A percentile compares a stretch with the other conserved stretches of the same genome.
These are phyloP conservation scores for Leucosporidium creatinivorum DNA, from an alignment of 768 basidiomycete genomes.

Conservation along the genomic window DNA sequence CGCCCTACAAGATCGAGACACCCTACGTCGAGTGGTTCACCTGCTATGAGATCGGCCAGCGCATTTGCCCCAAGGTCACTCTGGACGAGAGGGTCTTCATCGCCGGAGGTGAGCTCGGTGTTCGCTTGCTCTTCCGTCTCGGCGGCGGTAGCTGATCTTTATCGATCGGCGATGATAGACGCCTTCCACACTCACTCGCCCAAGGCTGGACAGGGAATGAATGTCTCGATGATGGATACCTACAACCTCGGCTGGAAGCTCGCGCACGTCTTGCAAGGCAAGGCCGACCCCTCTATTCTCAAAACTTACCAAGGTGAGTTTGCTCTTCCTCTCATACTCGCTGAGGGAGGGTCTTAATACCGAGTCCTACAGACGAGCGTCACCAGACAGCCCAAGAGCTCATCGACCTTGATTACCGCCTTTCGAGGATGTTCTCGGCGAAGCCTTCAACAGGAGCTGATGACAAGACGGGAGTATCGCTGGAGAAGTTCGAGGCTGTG, in stretches of 20 bases:
- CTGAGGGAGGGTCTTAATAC: no score
- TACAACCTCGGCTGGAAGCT: constrained; percentile 70
- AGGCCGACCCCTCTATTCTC: constrained; percentile 49
- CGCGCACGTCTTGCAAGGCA: constrained; percentile 53
- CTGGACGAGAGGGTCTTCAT: constrained; percentile 33
- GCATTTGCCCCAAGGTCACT: constrained; percentile 17
- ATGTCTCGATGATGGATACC: constrained; percentile 58
- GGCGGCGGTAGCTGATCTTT: background rate
- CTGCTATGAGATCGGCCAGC: constrained; percentile 33
- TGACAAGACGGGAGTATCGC: constrained; percentile 46
- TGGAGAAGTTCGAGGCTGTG: constrained; percentile 43
- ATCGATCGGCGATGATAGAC: constrained; percentile 5
- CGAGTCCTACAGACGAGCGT: constrained; percentile 48
- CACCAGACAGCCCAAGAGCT: constrained; percentile 56
- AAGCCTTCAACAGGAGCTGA: no score
- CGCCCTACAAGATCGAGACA: constrained; percentile 34
- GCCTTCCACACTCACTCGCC: constrained; percentile 32
- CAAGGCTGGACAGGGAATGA: constrained; percentile 37
- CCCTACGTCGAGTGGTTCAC: constrained; percentile 35
- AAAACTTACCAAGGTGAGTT: constrained; percentile 44
- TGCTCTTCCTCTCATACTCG: no score
- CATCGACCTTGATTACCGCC: constrained; percentile 54
- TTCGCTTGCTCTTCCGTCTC: background rate
- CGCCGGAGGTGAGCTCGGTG: constrained; percentile 23
- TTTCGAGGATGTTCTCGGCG: no score